Evolutionary conservation across 2,329 filamentous ascomycete species (phyloP), one percentile per base, ranked within the genome.

Genomic region (Ascochyta viciae-villosae): DNA sequence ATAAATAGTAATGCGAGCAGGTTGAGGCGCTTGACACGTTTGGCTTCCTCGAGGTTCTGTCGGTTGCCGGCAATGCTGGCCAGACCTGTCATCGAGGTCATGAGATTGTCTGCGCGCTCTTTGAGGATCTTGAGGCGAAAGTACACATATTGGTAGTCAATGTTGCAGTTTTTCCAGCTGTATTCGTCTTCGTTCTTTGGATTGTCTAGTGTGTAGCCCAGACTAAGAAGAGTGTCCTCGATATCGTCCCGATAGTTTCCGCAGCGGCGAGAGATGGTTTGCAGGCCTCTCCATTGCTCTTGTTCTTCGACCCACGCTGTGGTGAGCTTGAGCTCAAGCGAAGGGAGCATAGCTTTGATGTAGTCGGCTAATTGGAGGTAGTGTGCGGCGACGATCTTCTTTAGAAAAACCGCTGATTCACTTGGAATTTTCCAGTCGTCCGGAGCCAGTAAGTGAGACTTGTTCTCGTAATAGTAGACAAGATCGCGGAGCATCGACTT

Each of bases 211-310:
- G 64, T 46, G 38, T 68, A 71, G 3, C 66, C 68, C 1, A 74
- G 55, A 40, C 64, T 70, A 13, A 73, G 62, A 2, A 73, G 54
- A 3, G 66, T 66, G 34, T 74, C 71, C 54, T 74, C 71, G 13
- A 74, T 64, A 19, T 74, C 71, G 29, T 74, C 71, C n/a, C 70
- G 60, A 19, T 73, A 74, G 48, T 74, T 74, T 7, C 72, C 70
- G 29, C 71, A 74, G 8, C 72, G 69, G 2, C 71, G 69, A 6
- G 65, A 71, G 6, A 73, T 73, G 16, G 67, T 74, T 38, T 71
- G 68, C 0, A 74, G 60, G 10, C 54, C 64, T 29, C 69, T 71
- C 71, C 72, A 74, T 54, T 74, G 72, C 24, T 72, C 70, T 51
- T 73, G 65, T 23, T 74, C 71, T 27, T 73, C 65, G 0, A 69